Percentiles rank a stretch among this genome's conserved stretches.
These are phyloP conservation scores for Cubamyces sp. DNA, from an alignment of 768 basidiomycete genomes.

Conservation along the genomic window DNA sequence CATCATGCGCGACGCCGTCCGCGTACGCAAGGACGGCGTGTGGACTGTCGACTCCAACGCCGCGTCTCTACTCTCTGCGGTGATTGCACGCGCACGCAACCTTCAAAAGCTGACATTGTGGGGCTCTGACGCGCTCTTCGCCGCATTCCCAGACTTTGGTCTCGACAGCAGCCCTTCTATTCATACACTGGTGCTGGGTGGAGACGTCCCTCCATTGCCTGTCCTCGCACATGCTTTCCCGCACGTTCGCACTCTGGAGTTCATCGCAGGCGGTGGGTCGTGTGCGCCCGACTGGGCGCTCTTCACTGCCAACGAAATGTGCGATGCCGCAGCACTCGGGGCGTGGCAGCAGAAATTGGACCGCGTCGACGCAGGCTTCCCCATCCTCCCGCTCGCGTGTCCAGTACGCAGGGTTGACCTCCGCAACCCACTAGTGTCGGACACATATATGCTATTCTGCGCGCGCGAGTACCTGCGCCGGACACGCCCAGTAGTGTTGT, in stretches of 20 bases:
- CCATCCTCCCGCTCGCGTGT: slow-evolving; percentile 19
- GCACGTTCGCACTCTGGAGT: slow-evolving; percentile 17
- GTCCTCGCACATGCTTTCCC: slow-evolving; percentile 26
- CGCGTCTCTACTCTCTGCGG: slow-evolving; percentile 16
- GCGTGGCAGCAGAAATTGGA: slow-evolving; percentile 20
- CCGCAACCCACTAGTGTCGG: slow-evolving; percentile 20
- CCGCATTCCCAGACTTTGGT: slow-evolving; percentile 22
- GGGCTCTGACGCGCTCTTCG: slow-evolving; percentile 25
- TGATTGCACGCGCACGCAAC: slow-evolving; percentile 18
- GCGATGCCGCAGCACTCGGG: background rate
- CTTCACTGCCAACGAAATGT: background rate
- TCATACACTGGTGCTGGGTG: slow-evolving; percentile 24
- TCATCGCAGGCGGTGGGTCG: slow-evolving; percentile 22
- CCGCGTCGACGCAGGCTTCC: slow-evolving; percentile 22
- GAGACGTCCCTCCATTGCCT: slow-evolving; percentile 23
- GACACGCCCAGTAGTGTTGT: slow-evolving; percentile 23
- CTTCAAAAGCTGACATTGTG: slow-evolving; percentile 26
- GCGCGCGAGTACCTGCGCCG: slow-evolving; percentile 22
- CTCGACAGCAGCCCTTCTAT: slow-evolving; percentile 17
- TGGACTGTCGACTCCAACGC: slow-evolving; percentile 18
- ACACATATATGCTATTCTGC: slow-evolving; percentile 7
- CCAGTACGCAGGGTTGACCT: slow-evolving; percentile 19
- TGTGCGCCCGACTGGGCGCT: slow-evolving; percentile 24
- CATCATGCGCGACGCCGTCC: slow-evolving; percentile 27
- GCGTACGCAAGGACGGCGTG: slow-evolving; percentile 12